These are phyloP conservation scores for Spatholobus suberectus DNA, from an alignment of 306 rosid genomes.

Conservation along the genomic window DNA sequence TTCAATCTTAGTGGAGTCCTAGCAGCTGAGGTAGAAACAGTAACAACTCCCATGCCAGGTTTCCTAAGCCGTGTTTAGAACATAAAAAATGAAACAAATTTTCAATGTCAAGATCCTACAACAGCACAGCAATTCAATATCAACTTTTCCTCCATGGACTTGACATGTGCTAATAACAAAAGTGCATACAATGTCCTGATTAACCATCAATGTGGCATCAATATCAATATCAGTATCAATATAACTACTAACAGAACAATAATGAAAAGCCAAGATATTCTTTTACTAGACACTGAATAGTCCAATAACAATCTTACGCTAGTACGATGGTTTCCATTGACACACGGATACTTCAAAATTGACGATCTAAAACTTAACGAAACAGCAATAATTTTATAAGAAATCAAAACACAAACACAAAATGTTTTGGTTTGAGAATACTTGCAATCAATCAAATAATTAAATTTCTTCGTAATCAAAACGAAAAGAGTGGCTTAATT, in stretches of 20 bases:
- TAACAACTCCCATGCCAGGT: slow-evolving; percentile 30
- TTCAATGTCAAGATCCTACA: slow-evolving; percentile 3
- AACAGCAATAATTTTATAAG: background rate
- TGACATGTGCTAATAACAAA: background rate
- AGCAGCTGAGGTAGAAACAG: slow-evolving; percentile 22
- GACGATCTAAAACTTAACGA: too few species aligned
- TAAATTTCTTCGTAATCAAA: background rate
- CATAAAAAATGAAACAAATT: background rate
- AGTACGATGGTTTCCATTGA: background rate
- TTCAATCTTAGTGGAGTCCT: slow-evolving; percentile 4
- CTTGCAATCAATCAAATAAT: background rate
- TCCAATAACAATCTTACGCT: background rate
- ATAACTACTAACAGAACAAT: background rate
- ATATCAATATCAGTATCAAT: background rate
- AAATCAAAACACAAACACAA: background rate
- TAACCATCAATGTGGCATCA: background rate
- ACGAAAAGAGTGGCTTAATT: background rate
- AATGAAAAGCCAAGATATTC: background rate
- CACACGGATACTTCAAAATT: background rate
- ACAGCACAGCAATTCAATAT: background rate
- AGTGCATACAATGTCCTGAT: background rate
- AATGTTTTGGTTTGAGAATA: background rate
- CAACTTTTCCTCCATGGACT: background rate
- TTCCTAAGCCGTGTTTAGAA: background rate
- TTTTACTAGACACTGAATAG: background rate